Evolutionary conservation across 2,329 filamentous ascomycete species (phyloP).

Genomic region (Clarireedia sp.): DNA sequence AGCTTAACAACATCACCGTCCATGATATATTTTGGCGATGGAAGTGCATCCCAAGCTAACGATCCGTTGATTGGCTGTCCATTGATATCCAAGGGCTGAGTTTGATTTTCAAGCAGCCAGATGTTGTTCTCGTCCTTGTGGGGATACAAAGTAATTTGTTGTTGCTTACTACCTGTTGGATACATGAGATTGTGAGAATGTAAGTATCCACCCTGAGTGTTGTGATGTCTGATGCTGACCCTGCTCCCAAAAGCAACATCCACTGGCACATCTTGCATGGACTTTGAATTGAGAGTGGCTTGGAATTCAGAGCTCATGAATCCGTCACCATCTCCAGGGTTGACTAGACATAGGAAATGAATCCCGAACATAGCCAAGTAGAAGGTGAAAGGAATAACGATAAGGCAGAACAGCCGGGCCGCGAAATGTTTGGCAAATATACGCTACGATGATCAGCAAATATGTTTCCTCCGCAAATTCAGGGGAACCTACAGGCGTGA

Average conservation of each 20-base stretch:
- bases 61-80: slow-evolving; percentile 75
- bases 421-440: slow-evolving; percentile 91
- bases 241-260: slow-evolving; percentile 86
- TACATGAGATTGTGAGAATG: slow-evolving; percentile 98
- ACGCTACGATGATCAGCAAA: slow-evolving; percentile 40
- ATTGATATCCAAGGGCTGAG: slow-evolving; percentile 71
- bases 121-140: slow-evolving; percentile 99
- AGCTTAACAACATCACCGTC: slow-evolving; percentile 76
- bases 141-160: slow-evolving; percentile 95
- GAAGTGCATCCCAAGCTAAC: slow-evolving; percentile 70
- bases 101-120: slow-evolving; percentile 92
- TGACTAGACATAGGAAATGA: slow-evolving; percentile 86
- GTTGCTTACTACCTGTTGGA: slow-evolving; percentile 92
- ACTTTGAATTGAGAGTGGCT: slow-evolving; percentile 91
- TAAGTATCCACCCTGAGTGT: slow-evolving; percentile 95
- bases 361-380: slow-evolving; percentile 98
- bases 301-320: slow-evolving; percentile 99
- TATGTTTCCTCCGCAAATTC: not conserved
- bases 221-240: slow-evolving; percentile 81
- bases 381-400: slow-evolving; percentile 79
- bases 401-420: slow-evolving; percentile 82
- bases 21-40: slow-evolving; percentile 59
- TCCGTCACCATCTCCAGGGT: slow-evolving; percentile 93
- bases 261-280: slow-evolving; percentile 88
- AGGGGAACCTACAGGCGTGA: slow-evolving; percentile 56